phyloP scores from a whole-genome alignment of 1,139 yeast genomes.

The Candida dubliniensis region DNA sequence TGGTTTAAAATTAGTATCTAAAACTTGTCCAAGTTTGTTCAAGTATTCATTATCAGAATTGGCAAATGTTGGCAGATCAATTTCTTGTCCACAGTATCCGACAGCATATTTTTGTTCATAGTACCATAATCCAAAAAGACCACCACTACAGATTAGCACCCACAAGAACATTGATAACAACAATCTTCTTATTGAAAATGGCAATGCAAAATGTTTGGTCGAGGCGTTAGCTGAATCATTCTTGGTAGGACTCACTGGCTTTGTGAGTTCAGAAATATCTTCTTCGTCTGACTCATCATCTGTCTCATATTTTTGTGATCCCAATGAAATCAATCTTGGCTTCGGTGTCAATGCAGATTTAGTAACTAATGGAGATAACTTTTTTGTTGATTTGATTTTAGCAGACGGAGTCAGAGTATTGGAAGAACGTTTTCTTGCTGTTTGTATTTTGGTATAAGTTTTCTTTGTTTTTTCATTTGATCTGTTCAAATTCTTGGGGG shows the following conservation, averaged over 20 bases:
- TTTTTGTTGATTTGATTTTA: slow-evolving; percentile 2
- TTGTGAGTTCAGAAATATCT: slow-evolving; percentile 7
- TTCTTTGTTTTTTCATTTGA: slow-evolving; percentile 3
- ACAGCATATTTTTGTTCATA: slow-evolving; percentile 57
- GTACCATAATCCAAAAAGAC: slow-evolving; percentile 54
- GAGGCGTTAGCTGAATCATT: slow-evolving; percentile 5
- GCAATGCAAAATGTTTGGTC: not conserved
- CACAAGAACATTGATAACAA: slow-evolving; percentile 24
- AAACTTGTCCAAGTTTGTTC: slow-evolving; percentile 26
- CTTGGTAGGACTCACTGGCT: slow-evolving; percentile 6
- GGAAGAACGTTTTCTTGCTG: not conserved
- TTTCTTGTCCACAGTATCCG: slow-evolving; percentile 71
- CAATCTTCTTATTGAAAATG: slow-evolving; percentile 7
- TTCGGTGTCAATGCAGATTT: slow-evolving; percentile 18
- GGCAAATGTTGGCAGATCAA: slow-evolving; percentile 37
- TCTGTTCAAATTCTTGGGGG: slow-evolving; percentile 3
- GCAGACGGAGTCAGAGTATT: slow-evolving; percentile 1
- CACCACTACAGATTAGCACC: slow-evolving; percentile 27
- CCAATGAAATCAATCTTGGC: slow-evolving; percentile 21
- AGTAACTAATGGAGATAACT: slow-evolving; percentile 3
- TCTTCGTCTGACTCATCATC: slow-evolving; percentile 16
- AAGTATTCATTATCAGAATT: slow-evolving; percentile 19
- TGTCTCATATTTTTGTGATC: slow-evolving; percentile 11
- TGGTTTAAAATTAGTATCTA: slow-evolving; percentile 52
- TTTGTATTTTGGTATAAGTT: not conserved